Percentiles rank a stretch among this genome's conserved stretches.
Evolutionary conservation across 2,329 filamentous ascomycete species (phyloP).

Genomic region (Penicillium italicum): DNA sequence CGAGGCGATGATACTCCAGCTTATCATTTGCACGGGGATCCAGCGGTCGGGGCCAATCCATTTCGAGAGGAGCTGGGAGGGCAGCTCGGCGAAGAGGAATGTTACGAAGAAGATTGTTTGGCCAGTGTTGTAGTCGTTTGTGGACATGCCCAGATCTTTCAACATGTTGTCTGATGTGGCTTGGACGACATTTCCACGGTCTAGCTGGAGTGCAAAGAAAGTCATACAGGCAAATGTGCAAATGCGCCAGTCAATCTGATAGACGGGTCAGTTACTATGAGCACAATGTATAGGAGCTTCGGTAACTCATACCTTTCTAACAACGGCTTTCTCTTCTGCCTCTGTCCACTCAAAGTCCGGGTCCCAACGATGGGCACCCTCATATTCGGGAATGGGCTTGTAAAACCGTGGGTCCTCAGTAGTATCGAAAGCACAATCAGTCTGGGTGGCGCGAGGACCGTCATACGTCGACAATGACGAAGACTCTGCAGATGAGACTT

Average conservation of each 20-base stretch:
- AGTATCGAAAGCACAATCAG: slow-evolving; percentile 35
- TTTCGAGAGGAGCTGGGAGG: slow-evolving; percentile 59
- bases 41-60: slow-evolving; percentile 57
- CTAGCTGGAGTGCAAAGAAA: slow-evolving; percentile 63
- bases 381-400: slow-evolving; percentile 43
- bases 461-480: slow-evolving; percentile 15
- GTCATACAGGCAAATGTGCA: slow-evolving; percentile 52
- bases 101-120: slow-evolving; percentile 39
- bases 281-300: background rate
- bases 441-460: slow-evolving; percentile 4
- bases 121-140: slow-evolving; percentile 45
- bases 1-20: slow-evolving; percentile 54
- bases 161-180: slow-evolving; percentile 62
- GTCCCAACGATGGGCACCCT: slow-evolving; percentile 50
- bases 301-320: slow-evolving; percentile 33
- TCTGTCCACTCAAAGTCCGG: slow-evolving; percentile 46
- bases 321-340: slow-evolving; percentile 42
- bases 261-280: background rate
- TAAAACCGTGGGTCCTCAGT: slow-evolving; percentile 37
- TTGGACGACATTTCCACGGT: slow-evolving; percentile 60
- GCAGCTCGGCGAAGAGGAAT: slow-evolving; percentile 52
- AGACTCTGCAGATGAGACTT: slow-evolving; percentile 11
- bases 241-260: slow-evolving; percentile 42
- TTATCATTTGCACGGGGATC: slow-evolving; percentile 58
- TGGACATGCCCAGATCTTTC: slow-evolving; percentile 47